Evolutionary conservation across 2,329 filamentous ascomycete genomes (phyloP), one percentile per base, ranked within the genome.

Genomic region (Claviceps africana): DNA sequence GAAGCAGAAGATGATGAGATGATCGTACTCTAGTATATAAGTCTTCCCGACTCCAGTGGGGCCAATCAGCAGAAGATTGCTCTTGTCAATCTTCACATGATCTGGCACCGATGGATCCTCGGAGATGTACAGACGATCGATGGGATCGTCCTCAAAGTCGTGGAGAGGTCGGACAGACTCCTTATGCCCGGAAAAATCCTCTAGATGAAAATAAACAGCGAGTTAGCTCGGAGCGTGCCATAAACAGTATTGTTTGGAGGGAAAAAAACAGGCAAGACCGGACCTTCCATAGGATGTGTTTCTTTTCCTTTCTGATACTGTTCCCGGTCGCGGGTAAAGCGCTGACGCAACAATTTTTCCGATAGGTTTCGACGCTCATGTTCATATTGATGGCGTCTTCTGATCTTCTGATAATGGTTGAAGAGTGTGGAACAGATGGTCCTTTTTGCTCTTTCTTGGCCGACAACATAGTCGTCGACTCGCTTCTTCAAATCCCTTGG

Each of bases 11-110:
- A 40, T 30, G 8, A 21, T 9, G n/a, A 30, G 13, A 19, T 19
- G 11, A n/a, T 60, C 75, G 57, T 66, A 82, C 79, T 83, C 79
- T 47, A 89, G 79, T 70, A 98, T 97, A 56, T 97, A 82, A 0
- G 93, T 98, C 71, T 98, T 98, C 15, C 93, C 93, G 6, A 96
- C 90, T 2, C 93, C 93, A 0, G 90, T 95, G 0, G 93, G 93
- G 0, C 93, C 93, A 28, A 97, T 78, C 50, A 97, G 72, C 43
- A 98, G 73, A 42, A 98, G 77, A 64, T 98, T 98, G 60, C 90
- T 95, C 71, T 98, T 98, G 67, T 96, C 90, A 56, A 98, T 84
- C 59, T 86, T 88, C 60, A 94, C 72, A 28, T 71, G 71, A 11
- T 72, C 66, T 1, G 71, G 65, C 3, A 64, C 56, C 4, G 61